Evolutionary conservation across 129 eudicot species (phyloP).

Genomic region (Flaveria linearis): DNA sequence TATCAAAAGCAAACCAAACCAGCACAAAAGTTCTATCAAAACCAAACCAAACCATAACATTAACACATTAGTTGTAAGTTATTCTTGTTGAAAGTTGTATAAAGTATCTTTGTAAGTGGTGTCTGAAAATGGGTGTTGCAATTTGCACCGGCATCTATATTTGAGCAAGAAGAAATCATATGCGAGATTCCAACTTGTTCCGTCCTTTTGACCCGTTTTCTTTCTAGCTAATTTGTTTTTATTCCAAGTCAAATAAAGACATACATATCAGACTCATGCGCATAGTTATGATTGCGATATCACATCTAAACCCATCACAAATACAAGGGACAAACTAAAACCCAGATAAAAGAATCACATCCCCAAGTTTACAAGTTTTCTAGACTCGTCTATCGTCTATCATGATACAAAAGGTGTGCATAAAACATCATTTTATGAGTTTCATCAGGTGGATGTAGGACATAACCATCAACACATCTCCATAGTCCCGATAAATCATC

Average conservation of each 20-base stretch:
- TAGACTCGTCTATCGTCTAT: constrained; percentile 34
- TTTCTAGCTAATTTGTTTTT: not conserved
- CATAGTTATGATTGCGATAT: not conserved
- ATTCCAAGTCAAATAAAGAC: not conserved
- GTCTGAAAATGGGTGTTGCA: too few species aligned
- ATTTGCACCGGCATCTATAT: too few species aligned
- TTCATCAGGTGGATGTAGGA: constrained; percentile 42
- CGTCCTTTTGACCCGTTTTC: too few species aligned
- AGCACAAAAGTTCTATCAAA: too few species aligned
- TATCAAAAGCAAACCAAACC: too few species aligned
- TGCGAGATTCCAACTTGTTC: too few species aligned
- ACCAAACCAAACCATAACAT: too few species aligned
- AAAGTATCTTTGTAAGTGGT: too few species aligned
- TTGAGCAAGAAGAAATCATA: too few species aligned
- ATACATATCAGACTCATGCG: not conserved
- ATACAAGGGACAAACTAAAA: constrained; percentile 25
- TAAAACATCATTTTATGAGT: constrained; percentile 32
- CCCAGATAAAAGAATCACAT: constrained; percentile 17
- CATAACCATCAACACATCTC: constrained; percentile 35
- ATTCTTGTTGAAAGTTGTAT: too few species aligned
- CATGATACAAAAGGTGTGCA: constrained; percentile 38
- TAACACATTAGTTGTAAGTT: too few species aligned
- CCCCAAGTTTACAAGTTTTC: constrained; percentile 32
- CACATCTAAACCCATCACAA: not conserved
- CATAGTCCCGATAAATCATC: constrained; percentile 26